Base-by-base conservation (phyloP, 345 rosid species). In the Salix dunnii region DNA sequence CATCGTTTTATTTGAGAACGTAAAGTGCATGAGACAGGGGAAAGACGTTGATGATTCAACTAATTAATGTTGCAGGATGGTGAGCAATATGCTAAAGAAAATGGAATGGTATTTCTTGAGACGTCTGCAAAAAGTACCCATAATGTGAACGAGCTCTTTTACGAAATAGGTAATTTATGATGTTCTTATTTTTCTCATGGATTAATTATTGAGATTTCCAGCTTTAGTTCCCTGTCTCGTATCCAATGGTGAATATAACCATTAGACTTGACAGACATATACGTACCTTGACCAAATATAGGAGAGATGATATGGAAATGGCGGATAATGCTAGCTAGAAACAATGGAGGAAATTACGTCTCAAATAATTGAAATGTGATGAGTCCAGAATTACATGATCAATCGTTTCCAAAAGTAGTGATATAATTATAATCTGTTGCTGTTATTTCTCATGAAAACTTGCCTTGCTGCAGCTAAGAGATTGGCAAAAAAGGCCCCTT, bases 121-220 rank as follows among this genome's bases (percentile, higher is more conserved):
- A 85, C 94, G 63, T 90, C 94, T 31, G 94, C 94, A 48, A 90
- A 90, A 81, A 78, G 88, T 62, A 91, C 92, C 67, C 90, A 89
- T 68, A 90, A 90, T 82, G 94, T 90, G 77, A 90, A 87, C 17
- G 92, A 90, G 79, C 94, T 90, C 42, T 90, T 90, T 72, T 90
- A 90, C 38, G 92, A 90, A 77, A 90, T 90, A 82, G 94, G 94
- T 90, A 86, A 80, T 30, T 33, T 4, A 14, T 13, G 14, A 4
- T 14, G 14, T 46, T 46, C 51, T 46, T 46, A 46, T 16, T 46
- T 8, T 46, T 46, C 51, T 46, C 51, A 14, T 46, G 51, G 51
- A 46, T 46, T 16, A 14, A 1, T 46, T 0, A 46, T 46, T 46
- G 51, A 13, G 18, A 12, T 46, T 46, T 46, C 51, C 51, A 14